A percentile compares a stretch with the other conserved stretches of the same genome.
Evolutionary conservation across 1,139 yeast species (phyloP).

Genomic region (Nadsonia starkeyi-henricii): DNA sequence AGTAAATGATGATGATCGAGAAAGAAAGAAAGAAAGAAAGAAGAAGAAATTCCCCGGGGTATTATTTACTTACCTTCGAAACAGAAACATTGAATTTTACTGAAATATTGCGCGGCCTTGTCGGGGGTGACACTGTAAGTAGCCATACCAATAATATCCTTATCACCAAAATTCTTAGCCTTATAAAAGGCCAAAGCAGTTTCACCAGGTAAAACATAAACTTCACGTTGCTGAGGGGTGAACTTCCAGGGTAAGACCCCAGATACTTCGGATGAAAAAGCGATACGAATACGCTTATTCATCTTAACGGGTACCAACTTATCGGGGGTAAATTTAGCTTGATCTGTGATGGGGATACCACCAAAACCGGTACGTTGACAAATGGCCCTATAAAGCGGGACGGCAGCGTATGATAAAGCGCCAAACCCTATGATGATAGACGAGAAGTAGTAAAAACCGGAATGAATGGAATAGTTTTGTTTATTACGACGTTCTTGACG

Average conservation of each 20-base stretch:
- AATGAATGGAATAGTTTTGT: conserved; percentile 23
- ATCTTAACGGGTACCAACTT: conserved; percentile 80
- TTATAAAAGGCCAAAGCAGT: conserved; percentile 93
- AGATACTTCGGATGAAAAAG: conserved; percentile 86
- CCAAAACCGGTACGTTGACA: conserved; percentile 96
- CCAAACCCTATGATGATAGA: conserved; percentile 60
- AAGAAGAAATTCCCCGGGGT: no score
- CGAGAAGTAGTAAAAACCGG: conserved; percentile 60
- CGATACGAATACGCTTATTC: conserved; percentile 62
- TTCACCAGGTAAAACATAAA: conserved; percentile 90
- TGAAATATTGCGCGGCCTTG: conserved; percentile 89
- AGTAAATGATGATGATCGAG: no score
- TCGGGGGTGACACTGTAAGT: conserved; percentile 95
- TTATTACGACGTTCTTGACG: conserved; percentile 21
- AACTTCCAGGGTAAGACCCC: conserved; percentile 92
- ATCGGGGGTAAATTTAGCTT: conserved; percentile 67
- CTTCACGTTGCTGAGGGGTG: conserved; percentile 89
- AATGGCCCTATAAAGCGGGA: conserved; percentile 79
- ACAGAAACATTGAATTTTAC: conserved; percentile 94
- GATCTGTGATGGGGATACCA: conserved; percentile 87
- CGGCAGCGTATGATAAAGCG: conserved; percentile 81
- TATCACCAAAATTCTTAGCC: conserved; percentile 74
- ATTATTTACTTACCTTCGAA: conserved; percentile 37
- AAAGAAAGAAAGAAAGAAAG: no score
- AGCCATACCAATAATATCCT: conserved; percentile 96